Percentiles rank a stretch among this genome's conserved stretches.
Evolutionary conservation across 371 early-diverging fungal species (phyloP).

Genomic region (Lichtheimia ornata): DNA sequence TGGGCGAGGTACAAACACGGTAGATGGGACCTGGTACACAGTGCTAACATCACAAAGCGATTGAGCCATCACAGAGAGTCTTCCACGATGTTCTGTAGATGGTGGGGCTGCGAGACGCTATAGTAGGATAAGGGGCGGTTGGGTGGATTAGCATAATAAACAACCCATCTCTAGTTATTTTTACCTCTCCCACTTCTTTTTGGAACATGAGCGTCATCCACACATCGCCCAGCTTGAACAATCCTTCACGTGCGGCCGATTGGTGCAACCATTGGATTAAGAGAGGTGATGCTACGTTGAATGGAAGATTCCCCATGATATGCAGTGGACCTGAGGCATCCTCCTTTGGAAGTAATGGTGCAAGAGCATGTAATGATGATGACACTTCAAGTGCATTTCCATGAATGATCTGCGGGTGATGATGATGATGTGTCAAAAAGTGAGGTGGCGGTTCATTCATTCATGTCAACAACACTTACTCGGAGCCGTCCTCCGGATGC

Average conservation of each 20-base stretch:
- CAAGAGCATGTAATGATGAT: slow-evolving; percentile 28
- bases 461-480: slow-evolving; percentile 17
- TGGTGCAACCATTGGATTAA: slow-evolving; percentile 75
- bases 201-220: slow-evolving; percentile 89
- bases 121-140: neutral
- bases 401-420: slow-evolving; percentile 41
- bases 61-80: slow-evolving; percentile 78
- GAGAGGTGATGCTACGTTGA: slow-evolving; percentile 76
- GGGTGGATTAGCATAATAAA: slow-evolving; percentile 1
- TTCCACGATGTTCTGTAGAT: slow-evolving; percentile 58
- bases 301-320: slow-evolving; percentile 83
- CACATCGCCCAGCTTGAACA: slow-evolving; percentile 57
- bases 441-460: neutral
- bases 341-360: neutral
- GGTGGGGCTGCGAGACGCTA: slow-evolving; percentile 67
- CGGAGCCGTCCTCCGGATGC: slow-evolving; percentile 54
- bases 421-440: neutral
- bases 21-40: slow-evolving; percentile 63
- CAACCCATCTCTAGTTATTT: neutral
- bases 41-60: slow-evolving; percentile 66
- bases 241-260: slow-evolving; percentile 54
- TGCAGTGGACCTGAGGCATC: slow-evolving; percentile 28
- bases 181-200: slow-evolving; percentile 78
- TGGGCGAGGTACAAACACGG: slow-evolving; percentile 75
- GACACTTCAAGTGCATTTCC: slow-evolving; percentile 67